Conservation (phyloP, 2,329 filamentous ascomycete species). For the Pyrenochaeta sp. region DNA sequence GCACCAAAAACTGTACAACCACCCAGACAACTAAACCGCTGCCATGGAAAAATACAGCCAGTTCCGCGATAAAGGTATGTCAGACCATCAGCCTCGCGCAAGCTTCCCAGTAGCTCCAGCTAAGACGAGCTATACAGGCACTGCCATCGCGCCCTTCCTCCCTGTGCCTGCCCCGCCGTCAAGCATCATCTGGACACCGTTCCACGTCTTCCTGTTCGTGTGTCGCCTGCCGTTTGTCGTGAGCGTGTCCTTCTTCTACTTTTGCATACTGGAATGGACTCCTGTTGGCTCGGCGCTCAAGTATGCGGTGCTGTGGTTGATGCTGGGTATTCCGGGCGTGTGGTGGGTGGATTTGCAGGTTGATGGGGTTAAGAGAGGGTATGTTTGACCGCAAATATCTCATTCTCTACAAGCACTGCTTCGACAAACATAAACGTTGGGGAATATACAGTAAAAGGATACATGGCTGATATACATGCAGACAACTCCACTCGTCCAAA, state of each 20-base stretch:
- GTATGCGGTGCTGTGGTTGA: conserved; percentile 86
- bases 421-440: too few relatives aligned
- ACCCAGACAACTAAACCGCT: conserved; percentile 3
- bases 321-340: conserved; percentile 87
- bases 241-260: conserved; percentile 72
- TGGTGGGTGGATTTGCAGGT: conserved; percentile 99
- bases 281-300: conserved; percentile 73
- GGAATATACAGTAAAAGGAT: too few relatives aligned
- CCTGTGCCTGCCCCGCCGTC: conserved; percentile 74
- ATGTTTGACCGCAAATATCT: conserved; percentile 37
- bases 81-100: not conserved
- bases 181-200: conserved; percentile 65
- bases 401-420: too few relatives aligned
- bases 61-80: conserved; percentile 83
- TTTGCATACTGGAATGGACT: conserved; percentile 82
- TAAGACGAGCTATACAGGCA: conserved; percentile 65
- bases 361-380: conserved; percentile 93
- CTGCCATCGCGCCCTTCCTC: conserved; percentile 95
- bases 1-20: conserved; percentile 6
- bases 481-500: conserved; percentile 29
- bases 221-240: conserved; percentile 82
- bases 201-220: conserved; percentile 77
- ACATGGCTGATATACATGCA: conserved; percentile 3
- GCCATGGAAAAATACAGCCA: conserved; percentile 94
- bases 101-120: conserved; percentile 1